Base-by-base conservation (phyloP, 345 rosid species). In the Aquilaria sinensis region DNA sequence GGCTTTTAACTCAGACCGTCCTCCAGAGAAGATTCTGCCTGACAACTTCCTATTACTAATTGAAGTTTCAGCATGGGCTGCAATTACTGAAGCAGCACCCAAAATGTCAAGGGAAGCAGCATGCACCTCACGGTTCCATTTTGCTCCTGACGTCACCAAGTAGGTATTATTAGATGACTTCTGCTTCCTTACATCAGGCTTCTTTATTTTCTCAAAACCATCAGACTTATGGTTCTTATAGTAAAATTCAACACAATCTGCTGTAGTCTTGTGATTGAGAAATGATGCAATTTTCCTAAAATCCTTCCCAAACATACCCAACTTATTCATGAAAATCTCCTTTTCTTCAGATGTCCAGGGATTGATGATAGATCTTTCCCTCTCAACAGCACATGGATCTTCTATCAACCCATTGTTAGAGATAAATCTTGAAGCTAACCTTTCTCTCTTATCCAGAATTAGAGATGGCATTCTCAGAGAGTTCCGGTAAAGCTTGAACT, bases 201-300 rank as follows among this genome's bases (percentile, higher is more conserved):
- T 80, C 87, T 85, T 90, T 47, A 83, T 82, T 72, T 79, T 89
- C 83, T 81, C 82, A 77, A 95, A 91, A 74, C 77, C 71, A 75
- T 86, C 99, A 66, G 97, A 87, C 68, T 95, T 95, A 80, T 89
- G 99, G 70, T 95, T 95, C 71, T 91, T 95, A 82, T 91, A 95
- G 77, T 95, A 95, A 74, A 91, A 95, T 70, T 91, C 88, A 45
- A 95, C 85, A 70, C 99, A 95, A 72, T 89, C 97, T 16, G 99
- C 97, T 72, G 92, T 90, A 52, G 88, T 88, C 80, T 91, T 95
- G 68, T 89, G 87, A 58, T 85, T 84, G 59, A 95, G 88, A 77
- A 72, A 90, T 31, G 96, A 77, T 72, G 97, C 90, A 69, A 95
- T 87, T 77, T 79, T 88, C 57, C 73, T 70, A 72, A 95, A 95